Evolutionary conservation across 2,329 filamentous ascomycete genomes (phyloP), one percentile per base, ranked within the genome.

Genomic region (Exserohilum turcica): DNA sequence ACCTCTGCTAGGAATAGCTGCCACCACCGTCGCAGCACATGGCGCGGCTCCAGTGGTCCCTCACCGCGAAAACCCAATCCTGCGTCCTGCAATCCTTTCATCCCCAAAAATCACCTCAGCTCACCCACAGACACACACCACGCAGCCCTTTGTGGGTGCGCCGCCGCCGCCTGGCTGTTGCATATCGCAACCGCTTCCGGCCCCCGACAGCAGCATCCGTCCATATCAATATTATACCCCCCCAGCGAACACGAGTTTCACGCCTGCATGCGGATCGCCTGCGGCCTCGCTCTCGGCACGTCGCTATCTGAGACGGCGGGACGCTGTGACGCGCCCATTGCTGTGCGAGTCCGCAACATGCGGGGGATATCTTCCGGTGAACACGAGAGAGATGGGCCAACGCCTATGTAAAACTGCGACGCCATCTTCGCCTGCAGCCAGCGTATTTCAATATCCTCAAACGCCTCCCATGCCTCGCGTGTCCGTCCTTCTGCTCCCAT

Each of bases 291-390:
- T 19, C 18, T 42, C 50, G 44, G 50, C 29, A 48, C 18, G 31
- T 52, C 44, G 38, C 35, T 48, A 48, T 35, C 50, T 52, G 50
- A 52, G 44, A 52, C 50, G 18, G 31, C 50, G 50, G 50, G 50
- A 52, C 50, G 50, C 50, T 52, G 50, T 52, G 50, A 52, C 49
- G 28, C 44, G 31, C 43, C 38, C 24, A 38, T 12, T 27, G 27
- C n/a, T n/a, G n/a, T n/a, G n/a, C n/a, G 21, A 39, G 43, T 18
- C 28, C 42, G 43, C 46, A 32, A 43, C 38, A 32, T 52, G 50
- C 38, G 50, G 50, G 50, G 50, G 50, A 52, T 39, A 40, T 31
- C 15, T 21, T 48, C 43, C 50, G 43, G 27, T 37, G 29, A 52
- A 44, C 47, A 19, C 16, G 7, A 18, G 12, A 10, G 5, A 19